Percentiles rank a stretch among this genome's conserved stretches.
phyloP scores from a whole-genome alignment of 495 filamentous ascomycete species.

The Hypoxylon intermedium region DNA sequence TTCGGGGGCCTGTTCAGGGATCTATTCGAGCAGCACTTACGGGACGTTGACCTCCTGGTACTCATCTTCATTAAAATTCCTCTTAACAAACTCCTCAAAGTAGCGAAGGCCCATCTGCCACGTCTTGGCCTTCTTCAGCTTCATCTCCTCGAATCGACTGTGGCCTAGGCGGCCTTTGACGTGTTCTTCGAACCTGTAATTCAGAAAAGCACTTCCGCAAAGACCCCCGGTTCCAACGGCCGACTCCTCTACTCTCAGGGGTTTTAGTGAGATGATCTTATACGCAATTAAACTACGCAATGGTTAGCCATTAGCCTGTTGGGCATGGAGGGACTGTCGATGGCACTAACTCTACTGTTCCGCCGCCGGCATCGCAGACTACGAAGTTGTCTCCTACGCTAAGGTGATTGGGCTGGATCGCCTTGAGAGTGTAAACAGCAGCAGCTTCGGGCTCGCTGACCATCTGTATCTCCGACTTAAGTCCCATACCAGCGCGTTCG shows the following conservation, averaged over 20 bases:
- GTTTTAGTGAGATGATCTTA: conserved; percentile 65
- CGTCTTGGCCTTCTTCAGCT: conserved; percentile 63
- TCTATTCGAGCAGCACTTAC: conserved; percentile 39
- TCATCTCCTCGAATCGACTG: conserved; percentile 66
- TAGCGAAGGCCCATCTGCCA: conserved; percentile 78
- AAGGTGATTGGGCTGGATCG: conserved; percentile 68
- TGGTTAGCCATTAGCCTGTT: conserved; percentile 36
- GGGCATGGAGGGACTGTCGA: conserved; percentile 22
- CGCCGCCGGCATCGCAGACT: conserved; percentile 79
- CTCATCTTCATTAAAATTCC: conserved; percentile 78
- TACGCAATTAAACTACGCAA: conserved; percentile 69
- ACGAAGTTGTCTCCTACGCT: conserved; percentile 74
- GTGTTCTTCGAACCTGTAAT: conserved; percentile 72
- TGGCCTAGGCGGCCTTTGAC: conserved; percentile 64
- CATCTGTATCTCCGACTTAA: conserved; percentile 64
- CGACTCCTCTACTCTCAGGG: conserved; percentile 67
- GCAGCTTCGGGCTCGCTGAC: conserved; percentile 81
- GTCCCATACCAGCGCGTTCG: conserved; percentile 71
- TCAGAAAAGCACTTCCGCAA: conserved; percentile 74
- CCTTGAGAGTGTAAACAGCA: conserved; percentile 73
- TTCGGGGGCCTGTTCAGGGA: not conserved
- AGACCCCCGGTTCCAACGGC: conserved; percentile 70
- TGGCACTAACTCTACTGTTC: conserved; percentile 67
- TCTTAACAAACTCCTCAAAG: conserved; percentile 72
- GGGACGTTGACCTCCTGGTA: conserved; percentile 73